Evolutionary conservation across 2,329 filamentous ascomycete species (phyloP), one percentile per base, ranked within the genome.

Genomic region (Tolypocladium cylindrosporum): DNA sequence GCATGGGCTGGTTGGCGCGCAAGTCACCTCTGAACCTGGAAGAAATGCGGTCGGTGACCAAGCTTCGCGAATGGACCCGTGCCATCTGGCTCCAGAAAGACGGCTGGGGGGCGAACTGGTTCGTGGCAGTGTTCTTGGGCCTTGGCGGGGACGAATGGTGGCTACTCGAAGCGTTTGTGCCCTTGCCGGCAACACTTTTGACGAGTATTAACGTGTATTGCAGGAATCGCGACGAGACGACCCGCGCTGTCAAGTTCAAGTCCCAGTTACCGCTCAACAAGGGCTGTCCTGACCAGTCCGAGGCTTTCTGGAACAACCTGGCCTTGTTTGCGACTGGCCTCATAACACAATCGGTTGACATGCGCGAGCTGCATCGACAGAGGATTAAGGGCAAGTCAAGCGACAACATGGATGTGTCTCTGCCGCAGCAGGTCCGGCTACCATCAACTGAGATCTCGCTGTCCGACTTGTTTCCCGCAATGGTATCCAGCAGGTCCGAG

Each of bases 111-210:
- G 69, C 80, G 16, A 76, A 81, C 56, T 96, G 90, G 89, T 83
- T 86, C 61, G 74, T 95, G 43, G 85, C 86, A 62, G 80, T 88
- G 52, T 84, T 85, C 56, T 79, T 91, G 68, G 86, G 87, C 68
- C 78, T 89, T 67, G 79, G 80, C 66, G 89, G 90, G 56, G 89
- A 94, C 68, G 81, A 80, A 61, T 96, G 90, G 89, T 92, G 87
- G 85, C 75, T 92, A 60, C 76, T 90, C 57, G 81, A 87, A 70
- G 71, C 83, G 79, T 85, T 74, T 74, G 80, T 57, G 3, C 45
- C 48, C 19, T 40, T 19, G 19, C 34, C 3, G 8, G 2, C 31
- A n/a, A 40, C 31, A 4, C 31, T 5, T 9, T 5, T 4, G 16
- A 8, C 19, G 19, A 13, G 36, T 24, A 55, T 64, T 68, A 60